Percentiles rank a stretch among this genome's conserved stretches.
These are phyloP conservation scores for Sonneratia alba DNA, from an alignment of 345 rosid genomes.

Conservation along the genomic window DNA sequence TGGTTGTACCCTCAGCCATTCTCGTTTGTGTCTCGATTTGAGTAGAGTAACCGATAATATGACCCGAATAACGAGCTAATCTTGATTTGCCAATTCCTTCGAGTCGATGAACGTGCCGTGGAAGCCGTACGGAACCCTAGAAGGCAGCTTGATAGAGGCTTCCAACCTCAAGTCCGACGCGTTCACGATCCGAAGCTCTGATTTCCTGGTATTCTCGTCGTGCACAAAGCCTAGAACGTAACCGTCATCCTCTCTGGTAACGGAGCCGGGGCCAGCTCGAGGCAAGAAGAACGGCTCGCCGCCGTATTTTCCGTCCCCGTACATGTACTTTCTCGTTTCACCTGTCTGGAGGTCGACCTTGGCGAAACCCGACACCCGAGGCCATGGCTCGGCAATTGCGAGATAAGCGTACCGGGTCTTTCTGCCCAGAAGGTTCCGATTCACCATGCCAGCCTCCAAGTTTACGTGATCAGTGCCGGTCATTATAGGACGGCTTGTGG, in stretches of 20 bases:
- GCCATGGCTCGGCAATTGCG: constrained; percentile 90
- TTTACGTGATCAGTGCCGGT: constrained; percentile 39
- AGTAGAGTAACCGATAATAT: background rate
- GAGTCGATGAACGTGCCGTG: constrained; percentile 74
- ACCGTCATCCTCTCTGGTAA: constrained; percentile 62
- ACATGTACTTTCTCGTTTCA: constrained; percentile 37
- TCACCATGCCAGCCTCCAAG: constrained; percentile 91
- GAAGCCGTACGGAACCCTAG: constrained; percentile 86
- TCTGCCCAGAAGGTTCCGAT: constrained; percentile 54
- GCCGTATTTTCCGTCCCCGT: constrained; percentile 56
- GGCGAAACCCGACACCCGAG: constrained; percentile 73
- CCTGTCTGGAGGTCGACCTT: constrained; percentile 70
- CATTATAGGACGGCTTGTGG: constrained; percentile 52
- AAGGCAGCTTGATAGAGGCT: constrained; percentile 58
- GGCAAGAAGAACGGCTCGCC: constrained; percentile 82
- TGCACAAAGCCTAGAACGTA: constrained; percentile 64
- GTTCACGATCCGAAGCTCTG: constrained; percentile 68
- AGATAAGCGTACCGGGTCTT: constrained; percentile 60
- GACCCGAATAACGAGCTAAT: constrained; percentile 12
- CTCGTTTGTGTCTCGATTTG: background rate
- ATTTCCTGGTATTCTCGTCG: constrained; percentile 55
- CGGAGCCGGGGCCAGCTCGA: background rate
- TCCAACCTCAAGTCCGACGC: constrained; percentile 44
- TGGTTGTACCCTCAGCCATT: background rate
- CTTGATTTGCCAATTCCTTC: constrained; percentile 50